A percentile compares a stretch with the other conserved stretches of the same genome.
Evolutionary conservation across 495 filamentous ascomycete species (phyloP).

Genomic region (Aspergillus saccharolyticus): DNA sequence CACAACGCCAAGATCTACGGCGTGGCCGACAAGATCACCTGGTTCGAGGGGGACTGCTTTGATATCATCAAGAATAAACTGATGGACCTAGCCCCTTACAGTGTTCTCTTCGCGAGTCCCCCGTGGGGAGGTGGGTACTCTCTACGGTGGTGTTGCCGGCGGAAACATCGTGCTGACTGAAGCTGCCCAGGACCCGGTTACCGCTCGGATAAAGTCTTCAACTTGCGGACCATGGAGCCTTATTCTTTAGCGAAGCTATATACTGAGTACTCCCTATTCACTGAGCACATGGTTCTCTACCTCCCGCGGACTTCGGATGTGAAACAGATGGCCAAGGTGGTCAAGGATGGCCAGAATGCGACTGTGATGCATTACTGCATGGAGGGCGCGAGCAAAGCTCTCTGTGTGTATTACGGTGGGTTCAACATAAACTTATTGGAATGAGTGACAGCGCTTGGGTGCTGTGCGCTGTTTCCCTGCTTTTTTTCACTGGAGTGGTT

Average conservation of each 20-base stretch:
- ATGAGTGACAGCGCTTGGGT: too few species aligned
- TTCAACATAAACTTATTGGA: constrained; percentile 30
- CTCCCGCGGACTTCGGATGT: constrained; percentile 87
- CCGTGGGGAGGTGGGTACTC: constrained; percentile 76
- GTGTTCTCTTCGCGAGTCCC: constrained; percentile 81
- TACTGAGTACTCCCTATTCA: constrained; percentile 49
- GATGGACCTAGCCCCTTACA: constrained; percentile 45
- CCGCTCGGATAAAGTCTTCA: constrained; percentile 68
- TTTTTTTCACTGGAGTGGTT: neutral
- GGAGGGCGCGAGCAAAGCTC: constrained; percentile 79
- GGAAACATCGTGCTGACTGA: constrained; percentile 1
- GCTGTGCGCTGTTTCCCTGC: neutral
- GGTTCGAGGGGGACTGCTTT: constrained; percentile 81
- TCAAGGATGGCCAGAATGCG: constrained; percentile 48
- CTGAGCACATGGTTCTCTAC: constrained; percentile 62
- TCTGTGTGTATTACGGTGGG: constrained; percentile 51
- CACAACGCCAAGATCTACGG: constrained; percentile 89
- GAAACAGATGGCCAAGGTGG: constrained; percentile 67
- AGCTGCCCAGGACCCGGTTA: constrained; percentile 63
- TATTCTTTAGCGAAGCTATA: constrained; percentile 66
- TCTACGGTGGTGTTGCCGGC: neutral
- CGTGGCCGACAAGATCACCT: constrained; percentile 72
- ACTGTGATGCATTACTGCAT: constrained; percentile 89
- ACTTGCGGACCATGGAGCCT: constrained; percentile 81
- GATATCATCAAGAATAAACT: constrained; percentile 48